Conservation (phyloP, 345 rosid genomes). For the Iberis pinnata region DNA sequence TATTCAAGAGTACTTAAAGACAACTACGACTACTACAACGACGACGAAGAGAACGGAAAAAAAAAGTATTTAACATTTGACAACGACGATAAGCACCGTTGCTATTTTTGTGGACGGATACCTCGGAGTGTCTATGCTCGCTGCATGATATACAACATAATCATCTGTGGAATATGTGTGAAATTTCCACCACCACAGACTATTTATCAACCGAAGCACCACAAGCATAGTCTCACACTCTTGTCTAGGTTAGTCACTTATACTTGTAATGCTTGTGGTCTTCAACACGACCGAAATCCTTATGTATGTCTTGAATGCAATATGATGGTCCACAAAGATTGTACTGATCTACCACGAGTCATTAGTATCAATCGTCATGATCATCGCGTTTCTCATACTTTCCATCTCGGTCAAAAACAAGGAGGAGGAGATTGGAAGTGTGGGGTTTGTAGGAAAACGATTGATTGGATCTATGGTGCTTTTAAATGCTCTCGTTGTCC, state of each 20-base stretch:
- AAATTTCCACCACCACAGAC: background rate
- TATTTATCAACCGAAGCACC: background rate
- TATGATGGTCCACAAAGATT: background rate
- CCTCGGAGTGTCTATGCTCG: background rate
- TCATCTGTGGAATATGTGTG: background rate
- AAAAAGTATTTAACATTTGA: too few relatives aligned
- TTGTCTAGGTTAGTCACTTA: background rate
- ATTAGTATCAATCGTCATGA: constrained; percentile 19
- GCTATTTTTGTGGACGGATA: background rate
- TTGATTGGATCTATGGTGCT: constrained; percentile 13
- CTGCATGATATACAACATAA: background rate
- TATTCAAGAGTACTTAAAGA: too few relatives aligned
- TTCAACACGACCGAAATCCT: background rate
- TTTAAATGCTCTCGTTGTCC: constrained; percentile 14
- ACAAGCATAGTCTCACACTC: background rate
- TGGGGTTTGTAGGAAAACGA: constrained; percentile 3
- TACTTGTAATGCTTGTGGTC: constrained; percentile 9
- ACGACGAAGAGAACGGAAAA: too few relatives aligned
- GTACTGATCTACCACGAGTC: constrained; percentile 3
- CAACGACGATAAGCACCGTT: background rate
- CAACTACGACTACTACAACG: too few relatives aligned
- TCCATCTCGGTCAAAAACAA: background rate
- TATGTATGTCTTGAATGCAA: constrained; percentile 11
- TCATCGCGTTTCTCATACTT: constrained; percentile 18
- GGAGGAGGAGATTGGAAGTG: background rate